Evolutionary conservation across 192 early-diverging fungal species (phyloP).

Genomic region (Podochytrium sp.): DNA sequence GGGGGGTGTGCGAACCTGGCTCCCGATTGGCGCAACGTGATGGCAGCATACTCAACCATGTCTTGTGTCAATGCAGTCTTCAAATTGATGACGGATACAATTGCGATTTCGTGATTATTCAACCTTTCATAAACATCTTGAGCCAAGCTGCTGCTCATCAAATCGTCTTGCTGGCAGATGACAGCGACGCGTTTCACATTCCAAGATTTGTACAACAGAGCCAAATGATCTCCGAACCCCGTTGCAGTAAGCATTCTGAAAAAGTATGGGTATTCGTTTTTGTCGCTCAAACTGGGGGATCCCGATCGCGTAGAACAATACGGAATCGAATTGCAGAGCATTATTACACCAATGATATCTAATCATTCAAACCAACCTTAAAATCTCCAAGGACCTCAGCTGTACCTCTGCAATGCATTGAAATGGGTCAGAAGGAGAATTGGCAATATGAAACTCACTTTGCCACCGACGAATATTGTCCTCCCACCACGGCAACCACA

Average conservation of each 20-base stretch:
- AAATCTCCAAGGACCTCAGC: background rate
- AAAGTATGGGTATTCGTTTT: background rate
- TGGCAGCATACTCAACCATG: background rate
- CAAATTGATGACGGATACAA: background rate
- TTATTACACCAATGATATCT: too few species aligned
- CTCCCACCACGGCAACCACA: conserved; percentile 1
- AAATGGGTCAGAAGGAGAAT: too few species aligned
- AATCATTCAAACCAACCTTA: background rate
- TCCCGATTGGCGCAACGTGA: background rate
- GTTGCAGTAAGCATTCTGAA: background rate
- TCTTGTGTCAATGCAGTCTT: background rate
- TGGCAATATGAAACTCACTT: background rate
- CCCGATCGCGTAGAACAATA: background rate
- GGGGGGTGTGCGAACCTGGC: too few species aligned
- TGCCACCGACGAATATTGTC: background rate
- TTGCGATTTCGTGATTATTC: background rate
- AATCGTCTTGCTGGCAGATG: background rate
- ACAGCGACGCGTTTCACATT: background rate
- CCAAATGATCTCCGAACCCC: background rate
- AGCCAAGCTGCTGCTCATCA: background rate
- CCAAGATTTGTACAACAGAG: background rate
- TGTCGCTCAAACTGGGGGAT: background rate
- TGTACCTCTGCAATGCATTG: background rate
- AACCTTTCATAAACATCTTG: background rate
- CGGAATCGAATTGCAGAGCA: background rate